phyloP scores from a whole-genome alignment of 176 grass and related monocot species.

The Alopecurus myosuroides region DNA sequence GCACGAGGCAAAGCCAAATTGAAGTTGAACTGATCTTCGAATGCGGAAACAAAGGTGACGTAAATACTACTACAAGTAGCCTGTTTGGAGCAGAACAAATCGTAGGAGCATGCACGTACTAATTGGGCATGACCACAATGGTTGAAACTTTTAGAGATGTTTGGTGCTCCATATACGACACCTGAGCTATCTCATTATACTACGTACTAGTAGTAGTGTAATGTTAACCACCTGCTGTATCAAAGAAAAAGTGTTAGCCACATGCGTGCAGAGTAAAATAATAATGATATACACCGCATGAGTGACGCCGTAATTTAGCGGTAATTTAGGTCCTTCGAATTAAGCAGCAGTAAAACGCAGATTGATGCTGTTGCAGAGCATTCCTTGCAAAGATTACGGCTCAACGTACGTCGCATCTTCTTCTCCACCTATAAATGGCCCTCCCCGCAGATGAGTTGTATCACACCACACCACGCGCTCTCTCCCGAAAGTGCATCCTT shows the following conservation, averaged over 20 bases:
- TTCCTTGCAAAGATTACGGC: constrained; percentile 14
- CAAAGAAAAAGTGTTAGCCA: not conserved
- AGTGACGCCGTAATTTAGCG: not conserved
- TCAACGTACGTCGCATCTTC: not conserved
- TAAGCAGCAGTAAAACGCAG: not conserved
- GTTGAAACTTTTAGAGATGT: not conserved
- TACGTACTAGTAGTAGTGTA: too few species aligned
- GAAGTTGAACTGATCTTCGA: too few species aligned
- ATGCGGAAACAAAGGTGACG: too few species aligned
- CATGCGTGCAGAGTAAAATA: not conserved
- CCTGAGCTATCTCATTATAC: not conserved
- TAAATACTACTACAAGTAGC: too few species aligned
- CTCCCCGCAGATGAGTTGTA: not conserved
- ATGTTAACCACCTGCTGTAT: not conserved
- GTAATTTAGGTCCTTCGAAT: not conserved
- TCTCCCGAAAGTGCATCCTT: too few species aligned
- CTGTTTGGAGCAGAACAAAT: too few species aligned
- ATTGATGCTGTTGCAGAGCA: not conserved
- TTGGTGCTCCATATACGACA: not conserved
- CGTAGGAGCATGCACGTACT: not conserved
- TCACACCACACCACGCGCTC: not conserved
- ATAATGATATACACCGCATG: not conserved
- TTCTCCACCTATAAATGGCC: not conserved
- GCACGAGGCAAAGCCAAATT: not conserved
- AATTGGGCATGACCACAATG: not conserved